These are phyloP conservation scores for Penicillium steckii DNA, from an alignment of 495 filamentous ascomycete genomes.

Conservation along the genomic window DNA sequence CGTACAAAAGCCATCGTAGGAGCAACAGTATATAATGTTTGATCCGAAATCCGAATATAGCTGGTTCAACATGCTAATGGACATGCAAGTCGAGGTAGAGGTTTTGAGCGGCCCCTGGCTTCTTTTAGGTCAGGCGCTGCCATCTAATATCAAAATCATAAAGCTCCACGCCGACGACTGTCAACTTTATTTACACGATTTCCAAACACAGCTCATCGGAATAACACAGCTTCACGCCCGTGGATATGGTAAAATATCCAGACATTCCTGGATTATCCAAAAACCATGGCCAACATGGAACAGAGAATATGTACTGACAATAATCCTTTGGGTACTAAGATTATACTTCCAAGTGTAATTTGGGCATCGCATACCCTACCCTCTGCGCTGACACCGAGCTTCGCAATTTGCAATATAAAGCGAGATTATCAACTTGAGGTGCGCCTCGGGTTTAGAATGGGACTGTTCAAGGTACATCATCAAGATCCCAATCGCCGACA, in stretches of 20 bases:
- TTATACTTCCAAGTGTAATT: not conserved
- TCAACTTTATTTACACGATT: not conserved
- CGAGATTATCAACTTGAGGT: not conserved
- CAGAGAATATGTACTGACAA: not conserved
- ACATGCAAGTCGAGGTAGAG: not conserved
- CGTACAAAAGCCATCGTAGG: not conserved
- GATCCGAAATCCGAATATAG: not conserved
- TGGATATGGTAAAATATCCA: not conserved
- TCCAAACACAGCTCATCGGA: not conserved
- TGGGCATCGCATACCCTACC: not conserved
- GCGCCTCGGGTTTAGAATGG: not conserved
- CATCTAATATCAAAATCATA: not conserved
- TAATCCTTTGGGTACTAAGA: not conserved
- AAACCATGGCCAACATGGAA: not conserved
- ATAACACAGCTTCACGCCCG: not conserved
- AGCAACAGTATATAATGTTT: not conserved
- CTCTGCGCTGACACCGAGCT: not conserved
- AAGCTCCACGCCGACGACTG: not conserved
- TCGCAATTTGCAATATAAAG: constrained; percentile 1
- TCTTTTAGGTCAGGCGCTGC: not conserved
- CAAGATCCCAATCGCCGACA: too few species aligned
- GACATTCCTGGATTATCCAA: not conserved
- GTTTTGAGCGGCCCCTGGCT: not conserved
- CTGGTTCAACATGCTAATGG: not conserved
- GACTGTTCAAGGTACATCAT: not conserved